A percentile compares a stretch with the other conserved stretches of the same genome.
These are phyloP conservation scores for Nakazawaea pomicola DNA, from an alignment of 805 yeast species.

Conservation along the genomic window DNA sequence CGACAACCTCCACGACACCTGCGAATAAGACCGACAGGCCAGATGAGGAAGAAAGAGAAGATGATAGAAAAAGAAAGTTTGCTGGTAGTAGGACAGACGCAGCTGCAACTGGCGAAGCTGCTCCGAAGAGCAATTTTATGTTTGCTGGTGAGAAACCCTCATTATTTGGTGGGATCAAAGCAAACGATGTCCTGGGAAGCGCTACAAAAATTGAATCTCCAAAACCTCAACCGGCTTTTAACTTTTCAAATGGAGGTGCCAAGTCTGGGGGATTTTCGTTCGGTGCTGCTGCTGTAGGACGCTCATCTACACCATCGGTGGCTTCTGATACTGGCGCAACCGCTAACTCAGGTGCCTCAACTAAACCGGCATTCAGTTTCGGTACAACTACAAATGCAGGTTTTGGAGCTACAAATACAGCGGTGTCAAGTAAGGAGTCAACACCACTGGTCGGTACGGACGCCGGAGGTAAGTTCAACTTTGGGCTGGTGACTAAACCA, in stretches of 20 bases:
- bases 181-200: background rate
- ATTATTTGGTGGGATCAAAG: background rate
- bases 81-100: background rate
- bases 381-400: background rate
- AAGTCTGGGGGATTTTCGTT: conserved; percentile 2
- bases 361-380: conserved; percentile 1
- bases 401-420: background rate
- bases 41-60: background rate
- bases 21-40: background rate
- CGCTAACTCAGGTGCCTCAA: background rate
- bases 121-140: too few relatives aligned
- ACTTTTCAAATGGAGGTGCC: conserved; percentile 1
- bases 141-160: too few relatives aligned
- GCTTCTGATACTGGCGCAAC: background rate
- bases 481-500: conserved; percentile 4
- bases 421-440: conserved; percentile 5
- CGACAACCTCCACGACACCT: background rate
- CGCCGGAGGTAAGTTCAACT: background rate
- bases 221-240: conserved; percentile 5
- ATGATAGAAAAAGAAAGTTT: background rate
- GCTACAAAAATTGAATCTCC: conserved; percentile 8
- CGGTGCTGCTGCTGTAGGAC: background rate
- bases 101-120: background rate
- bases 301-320: conserved; percentile 6
- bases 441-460: conserved; percentile 7